Base-by-base conservation (phyloP, 148 eudicot species). In the Nepenthes gracilis region DNA sequence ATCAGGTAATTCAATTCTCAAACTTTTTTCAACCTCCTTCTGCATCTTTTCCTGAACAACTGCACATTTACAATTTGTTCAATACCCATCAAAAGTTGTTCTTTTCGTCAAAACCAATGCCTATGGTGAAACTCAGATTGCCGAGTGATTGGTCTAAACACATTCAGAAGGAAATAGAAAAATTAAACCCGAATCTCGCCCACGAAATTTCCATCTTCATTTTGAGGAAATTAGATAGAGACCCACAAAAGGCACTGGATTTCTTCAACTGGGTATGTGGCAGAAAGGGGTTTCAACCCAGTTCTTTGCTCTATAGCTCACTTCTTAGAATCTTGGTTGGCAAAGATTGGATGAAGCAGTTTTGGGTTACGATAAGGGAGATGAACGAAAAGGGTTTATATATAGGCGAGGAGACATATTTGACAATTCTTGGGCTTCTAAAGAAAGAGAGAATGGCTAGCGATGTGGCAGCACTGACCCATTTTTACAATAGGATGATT, bases 261-360 rank as follows among this genome's bases (percentile, higher is more conserved):
- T 89, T 93, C 74, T 88, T 84, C 67, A 84, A 76, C 12, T 93
- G 97, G 99, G 95, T 71, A 2, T 50, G 71, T 67, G 73, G 55
- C 47, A 54, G 36, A 54, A 84, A 72, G 53, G 81, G 78, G 72
- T 81, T 87, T 78, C 57, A 71, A 34, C 79, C 87, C 2, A 82
- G 79, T 70, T 76, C 75, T 12, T 35, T 81, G 35, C 57, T 82
- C 34, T 86, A 79, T 71, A 64, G 75, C 32, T 58, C 89, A 54
- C 50, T 80, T 72, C 75, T 86, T 52, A 66, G 88, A 56, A 60
- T 80, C 67, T 77, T 76, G 63, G 87, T 79, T 50, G 66, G 75
- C 35, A 70, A 77, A 58, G 75, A 72, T 10, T 70, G 72, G 9
- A 57, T 82, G 78, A 68, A 81, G 60, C 75, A 82, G 58, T 93